Conservation (phyloP, 805 yeast species). For the Candida ipomoeae region DNA sequence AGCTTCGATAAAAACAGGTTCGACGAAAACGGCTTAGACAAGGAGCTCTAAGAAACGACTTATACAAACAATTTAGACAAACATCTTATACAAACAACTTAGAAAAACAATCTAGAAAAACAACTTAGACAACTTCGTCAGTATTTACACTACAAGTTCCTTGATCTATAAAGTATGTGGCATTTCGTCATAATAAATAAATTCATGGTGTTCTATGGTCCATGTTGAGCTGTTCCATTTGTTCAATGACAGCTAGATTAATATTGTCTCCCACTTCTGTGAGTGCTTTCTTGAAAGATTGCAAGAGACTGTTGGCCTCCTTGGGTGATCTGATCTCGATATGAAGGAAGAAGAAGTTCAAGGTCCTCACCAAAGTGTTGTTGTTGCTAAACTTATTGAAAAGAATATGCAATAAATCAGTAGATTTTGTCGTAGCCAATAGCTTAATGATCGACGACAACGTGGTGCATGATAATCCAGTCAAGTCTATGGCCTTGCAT, state of each 20-base stretch:
- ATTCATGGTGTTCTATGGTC: neutral
- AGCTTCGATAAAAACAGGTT: neutral
- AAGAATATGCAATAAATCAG: conserved; percentile 23
- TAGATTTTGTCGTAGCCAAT: conserved; percentile 22
- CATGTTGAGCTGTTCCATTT: conserved; percentile 5
- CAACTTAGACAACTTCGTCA: no score
- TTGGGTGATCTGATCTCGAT: conserved; percentile 16
- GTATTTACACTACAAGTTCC: neutral
- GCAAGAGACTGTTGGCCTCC: conserved; percentile 22
- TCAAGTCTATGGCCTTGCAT: conserved; percentile 20
- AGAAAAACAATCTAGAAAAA: no score
- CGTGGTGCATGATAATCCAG: conserved; percentile 20
- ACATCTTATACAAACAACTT: no score
- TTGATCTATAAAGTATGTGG: conserved; percentile 7
- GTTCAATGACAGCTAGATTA: conserved; percentile 17
- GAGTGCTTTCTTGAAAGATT: conserved; percentile 23
- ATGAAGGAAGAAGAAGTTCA: conserved; percentile 33
- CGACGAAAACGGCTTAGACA: no score
- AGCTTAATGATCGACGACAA: conserved; percentile 24
- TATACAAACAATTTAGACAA: no score
- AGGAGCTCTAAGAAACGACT: no score
- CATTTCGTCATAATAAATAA: conserved; percentile 5
- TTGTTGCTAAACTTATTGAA: conserved; percentile 23
- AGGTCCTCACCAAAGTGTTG: conserved; percentile 14
- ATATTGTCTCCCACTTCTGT: conserved; percentile 21